Conservation (phyloP, 176 grass and related monocot species). For the Chloris gayana region DNA sequence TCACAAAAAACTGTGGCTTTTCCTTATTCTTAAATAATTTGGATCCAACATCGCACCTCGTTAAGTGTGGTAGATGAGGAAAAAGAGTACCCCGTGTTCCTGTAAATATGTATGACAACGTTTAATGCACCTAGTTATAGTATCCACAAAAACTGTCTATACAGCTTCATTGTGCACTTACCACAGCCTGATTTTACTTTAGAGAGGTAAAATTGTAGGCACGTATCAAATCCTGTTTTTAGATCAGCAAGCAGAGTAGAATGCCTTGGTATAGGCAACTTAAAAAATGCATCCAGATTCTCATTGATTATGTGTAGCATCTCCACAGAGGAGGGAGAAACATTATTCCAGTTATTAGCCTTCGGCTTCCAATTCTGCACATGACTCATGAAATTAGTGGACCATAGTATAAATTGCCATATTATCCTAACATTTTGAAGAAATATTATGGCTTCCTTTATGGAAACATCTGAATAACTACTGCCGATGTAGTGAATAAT, state of each 20-base stretch:
- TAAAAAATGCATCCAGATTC: conserved; percentile 68
- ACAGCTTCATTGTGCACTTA: conserved; percentile 53
- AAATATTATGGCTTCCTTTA: conserved; percentile 20
- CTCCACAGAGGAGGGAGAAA: conserved; percentile 68
- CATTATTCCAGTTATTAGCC: conserved; percentile 59
- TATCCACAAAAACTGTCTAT: neutral
- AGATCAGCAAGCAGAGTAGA: conserved; percentile 71
- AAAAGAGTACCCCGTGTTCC: conserved; percentile 61
- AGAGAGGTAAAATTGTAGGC: conserved; percentile 64
- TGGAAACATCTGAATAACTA: conserved; percentile 11
- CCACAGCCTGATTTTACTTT: conserved; percentile 74
- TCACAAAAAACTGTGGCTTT: conserved; percentile 53
- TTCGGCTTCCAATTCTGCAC: conserved; percentile 73
- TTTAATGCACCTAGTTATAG: conserved; percentile 10
- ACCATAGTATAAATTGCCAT: conserved; percentile 12
- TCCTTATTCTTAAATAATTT: conserved; percentile 90
- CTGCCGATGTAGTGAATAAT: too few species aligned
- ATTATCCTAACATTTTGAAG: conserved; percentile 49
- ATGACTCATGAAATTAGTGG: conserved; percentile 29
- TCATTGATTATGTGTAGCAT: conserved; percentile 70
- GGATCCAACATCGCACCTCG: conserved; percentile 86
- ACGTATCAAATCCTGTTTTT: conserved; percentile 60
- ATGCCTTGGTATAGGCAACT: conserved; percentile 70
- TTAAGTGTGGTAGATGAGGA: conserved; percentile 76
- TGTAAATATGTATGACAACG: conserved; percentile 38